Base-by-base conservation (phyloP, 1,284 basidiomycete species). In the Coniophora puteana region DNA sequence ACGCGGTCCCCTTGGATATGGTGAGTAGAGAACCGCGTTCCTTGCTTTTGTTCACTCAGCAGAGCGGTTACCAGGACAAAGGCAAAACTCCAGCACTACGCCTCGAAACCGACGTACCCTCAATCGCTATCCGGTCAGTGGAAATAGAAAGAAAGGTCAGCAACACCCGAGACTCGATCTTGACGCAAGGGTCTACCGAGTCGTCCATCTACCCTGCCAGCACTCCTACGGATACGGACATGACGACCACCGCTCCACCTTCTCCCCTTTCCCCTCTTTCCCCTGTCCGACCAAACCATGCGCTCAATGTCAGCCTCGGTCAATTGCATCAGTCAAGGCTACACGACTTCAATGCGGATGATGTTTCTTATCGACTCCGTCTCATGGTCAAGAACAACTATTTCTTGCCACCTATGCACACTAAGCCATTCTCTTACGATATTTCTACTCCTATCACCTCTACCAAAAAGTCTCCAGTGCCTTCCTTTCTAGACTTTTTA, bases 371-470 rank as follows among this genome's bases (percentile, higher is more conserved):
- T 63, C 82, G 87, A 20, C 74, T 90, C 14, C 80, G 80, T 31
- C 71, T 90, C 37, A 75, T 90, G 31, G 80, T 90, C 41, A 85
- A 83, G 58, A 90, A 90, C 64, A 88, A 72, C 54, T 90, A 90
- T 56, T 90, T 86, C 55, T 76, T 90, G 28, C 87, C 87, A 5
- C 88, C 87, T 10, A 87, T 88, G 1, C 87, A 90, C 53, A 71
- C 79, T 28, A 90, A 90, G 54, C 87, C 87, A 3, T 76, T 74
- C 8, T 75, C 77, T 2, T 69, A 77, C 29, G 76, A 80, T 38
- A 75, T 86, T 45, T 57, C 64, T 1, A 39, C 61, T 6, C 51
- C 68, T 13, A 51, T 55, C 14, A 60, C 58, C 45, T 53, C 63
- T 40, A 51, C 64, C 16, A 80, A 74, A 51, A 69, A 68, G 36